phyloP scores from a whole-genome alignment of 1,284 basidiomycete species.

The Leccinum pachyderme region DNA sequence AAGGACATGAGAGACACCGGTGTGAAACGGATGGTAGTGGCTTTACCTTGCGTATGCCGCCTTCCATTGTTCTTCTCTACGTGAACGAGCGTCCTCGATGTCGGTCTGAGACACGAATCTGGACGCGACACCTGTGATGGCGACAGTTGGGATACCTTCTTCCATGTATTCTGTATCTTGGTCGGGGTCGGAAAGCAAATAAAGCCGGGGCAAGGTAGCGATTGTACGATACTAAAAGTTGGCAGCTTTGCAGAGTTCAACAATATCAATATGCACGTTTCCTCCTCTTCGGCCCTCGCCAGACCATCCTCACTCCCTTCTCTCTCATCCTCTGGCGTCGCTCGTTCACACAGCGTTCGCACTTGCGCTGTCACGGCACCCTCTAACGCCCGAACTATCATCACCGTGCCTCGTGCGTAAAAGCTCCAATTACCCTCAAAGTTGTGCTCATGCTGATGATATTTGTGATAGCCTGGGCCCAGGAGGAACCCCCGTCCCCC shows the following conservation, averaged over 20 bases:
- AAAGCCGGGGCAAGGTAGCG: background rate
- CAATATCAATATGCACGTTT: conserved; percentile 25
- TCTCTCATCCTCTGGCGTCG: conserved; percentile 15
- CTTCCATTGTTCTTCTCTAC: conserved; percentile 86
- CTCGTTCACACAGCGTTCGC: conserved; percentile 28
- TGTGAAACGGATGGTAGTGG: conserved; percentile 16
- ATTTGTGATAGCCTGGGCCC: conserved; percentile 64
- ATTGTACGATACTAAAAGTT: background rate
- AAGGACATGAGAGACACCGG: conserved; percentile 12
- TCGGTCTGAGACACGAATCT: conserved; percentile 79
- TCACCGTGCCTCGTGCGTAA: conserved; percentile 68
- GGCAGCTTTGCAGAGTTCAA: conserved; percentile 2
- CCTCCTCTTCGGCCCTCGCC: conserved; percentile 10
- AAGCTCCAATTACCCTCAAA: background rate
- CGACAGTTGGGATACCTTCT: conserved; percentile 60
- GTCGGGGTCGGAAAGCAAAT: conserved; percentile 18
- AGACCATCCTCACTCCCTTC: conserved; percentile 23
- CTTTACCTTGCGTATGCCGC: conserved; percentile 84
- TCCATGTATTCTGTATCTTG: conserved; percentile 36
- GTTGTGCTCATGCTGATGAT: conserved; percentile 10
- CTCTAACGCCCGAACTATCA: conserved; percentile 49
- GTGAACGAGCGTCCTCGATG: conserved; percentile 73
- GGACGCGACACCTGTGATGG: conserved; percentile 66
- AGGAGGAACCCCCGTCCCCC: conserved; percentile 77
- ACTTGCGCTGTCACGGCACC: conserved; percentile 39